These are phyloP conservation scores for Nicotiana tabacum DNA, from an alignment of 257 asterid species.

Conservation along the genomic window DNA sequence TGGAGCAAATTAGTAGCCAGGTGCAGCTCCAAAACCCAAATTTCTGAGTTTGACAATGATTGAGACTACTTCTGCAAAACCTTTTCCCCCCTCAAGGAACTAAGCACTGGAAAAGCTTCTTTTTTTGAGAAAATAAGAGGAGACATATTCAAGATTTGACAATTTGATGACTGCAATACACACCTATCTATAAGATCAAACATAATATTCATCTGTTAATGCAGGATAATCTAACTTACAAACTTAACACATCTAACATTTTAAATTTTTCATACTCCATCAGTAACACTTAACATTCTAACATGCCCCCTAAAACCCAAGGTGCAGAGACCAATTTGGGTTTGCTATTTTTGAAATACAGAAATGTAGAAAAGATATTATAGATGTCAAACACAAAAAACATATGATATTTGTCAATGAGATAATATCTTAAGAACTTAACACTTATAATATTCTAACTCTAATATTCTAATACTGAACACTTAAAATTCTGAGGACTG, in stretches of 20 bases:
- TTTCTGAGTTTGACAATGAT: not conserved
- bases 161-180: not conserved
- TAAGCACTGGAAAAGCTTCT: not conserved
- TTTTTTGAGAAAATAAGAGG: not conserved
- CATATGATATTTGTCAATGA: not conserved
- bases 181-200: not conserved
- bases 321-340: not conserved
- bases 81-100: not conserved
- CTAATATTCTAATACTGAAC: not conserved
- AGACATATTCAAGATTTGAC: not conserved
- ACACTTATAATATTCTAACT: not conserved
- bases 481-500: not conserved
- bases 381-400: not conserved
- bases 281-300: not conserved
- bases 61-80: not conserved
- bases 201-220: not conserved
- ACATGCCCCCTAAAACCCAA: not conserved
- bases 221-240: not conserved
- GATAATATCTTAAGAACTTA: not conserved
- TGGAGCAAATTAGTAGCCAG: not conserved
- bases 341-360: not conserved
- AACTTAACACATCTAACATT: not conserved
- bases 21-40: not conserved
- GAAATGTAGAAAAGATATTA: not conserved
- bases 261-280: not conserved